phyloP scores from a whole-genome alignment of 345 rosid genomes.

The Arabis alpina region DNA sequence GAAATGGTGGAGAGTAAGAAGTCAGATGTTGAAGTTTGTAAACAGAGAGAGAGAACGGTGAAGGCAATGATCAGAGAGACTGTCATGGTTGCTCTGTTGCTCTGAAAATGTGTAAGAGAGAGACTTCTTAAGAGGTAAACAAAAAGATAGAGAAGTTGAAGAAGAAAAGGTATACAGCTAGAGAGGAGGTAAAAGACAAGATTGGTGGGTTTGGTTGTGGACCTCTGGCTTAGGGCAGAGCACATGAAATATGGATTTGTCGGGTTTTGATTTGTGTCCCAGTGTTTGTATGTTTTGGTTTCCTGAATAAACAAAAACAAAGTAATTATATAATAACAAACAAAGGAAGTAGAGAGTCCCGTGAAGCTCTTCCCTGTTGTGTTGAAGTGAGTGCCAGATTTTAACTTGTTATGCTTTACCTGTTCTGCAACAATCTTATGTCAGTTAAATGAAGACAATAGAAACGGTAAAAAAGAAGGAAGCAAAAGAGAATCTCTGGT shows the following conservation, averaged over 20 bases:
- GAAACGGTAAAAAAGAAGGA: slow-evolving; percentile 6
- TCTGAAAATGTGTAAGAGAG: slow-evolving; percentile 27
- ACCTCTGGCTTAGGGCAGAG: slow-evolving; percentile 39
- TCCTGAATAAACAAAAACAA: slow-evolving; percentile 3
- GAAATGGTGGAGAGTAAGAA: slow-evolving; percentile 47
- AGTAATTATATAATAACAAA: not conserved
- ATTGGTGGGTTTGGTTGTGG: slow-evolving; percentile 45
- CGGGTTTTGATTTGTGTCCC: slow-evolving; percentile 41
- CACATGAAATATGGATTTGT: slow-evolving; percentile 47
- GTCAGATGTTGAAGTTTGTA: slow-evolving; percentile 37
- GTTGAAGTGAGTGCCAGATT: slow-evolving; percentile 38
- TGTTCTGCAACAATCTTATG: slow-evolving; percentile 20
- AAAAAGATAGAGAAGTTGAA: not conserved
- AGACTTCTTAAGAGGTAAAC: slow-evolving; percentile 18
- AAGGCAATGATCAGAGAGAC: slow-evolving; percentile 20
- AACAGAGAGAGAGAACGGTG: slow-evolving; percentile 29
- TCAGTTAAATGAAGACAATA: not conserved
- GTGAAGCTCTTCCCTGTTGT: slow-evolving; percentile 39
- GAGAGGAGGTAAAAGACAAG: slow-evolving; percentile 42
- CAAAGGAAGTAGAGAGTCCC: slow-evolving; percentile 21
- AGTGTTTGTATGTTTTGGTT: slow-evolving; percentile 41
- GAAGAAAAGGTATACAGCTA: slow-evolving; percentile 37
- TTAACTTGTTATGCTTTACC: slow-evolving; percentile 21
- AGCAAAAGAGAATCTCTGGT: slow-evolving; percentile 8
- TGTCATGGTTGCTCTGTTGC: slow-evolving; percentile 20